Base-by-base conservation (phyloP, 768 basidiomycete genomes). In the Neoboletus brunneissimus region DNA sequence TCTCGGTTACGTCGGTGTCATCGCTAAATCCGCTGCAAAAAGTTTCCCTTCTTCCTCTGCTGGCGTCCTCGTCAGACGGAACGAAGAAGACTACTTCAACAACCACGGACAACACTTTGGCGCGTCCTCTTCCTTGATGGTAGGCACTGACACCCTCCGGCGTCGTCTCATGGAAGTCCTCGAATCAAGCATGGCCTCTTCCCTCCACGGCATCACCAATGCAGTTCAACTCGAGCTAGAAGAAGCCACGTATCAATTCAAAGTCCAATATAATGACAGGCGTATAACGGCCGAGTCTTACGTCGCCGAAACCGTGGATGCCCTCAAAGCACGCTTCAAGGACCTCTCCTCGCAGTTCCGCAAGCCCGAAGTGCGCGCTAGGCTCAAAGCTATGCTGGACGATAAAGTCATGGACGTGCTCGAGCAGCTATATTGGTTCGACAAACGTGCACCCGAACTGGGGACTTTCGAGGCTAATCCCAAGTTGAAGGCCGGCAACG, bases 221-320 rank as follows among this genome's bases (percentile, higher is more conserved):
- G 94, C 94, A 3, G 97, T 98, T 11, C 94, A 97, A 65, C 84
- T 98, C 38, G 97, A 99, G 70, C 80, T 99, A 10, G 97, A 99
- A 72, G 97, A 98, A 66, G 87, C 97, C 3, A 88, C 87, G 13
- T 99, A 99, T 71, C 97, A 98, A 72, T 99, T 99, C 84, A 99
- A 99, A 75, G 97, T 99, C 2, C 89, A 95, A 71, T 93, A 92
- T 76, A 99, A 99, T 68, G 97, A 99, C 74, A 86, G 93, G 23
- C 83, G 92, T 23, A 91, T 98, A 57, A 89, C 91, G 1, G 87
- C 97, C 12, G 97, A 99, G 72, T 94, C 93, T 2, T 99, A 99
- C 69, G 92, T 99, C 47, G 95, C 97, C 8, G 97, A 98, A 75
- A 94, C 95, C 2, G 88, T 98, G 73, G 97, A 99, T 67, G 78